Percentiles rank a stretch among this genome's conserved stretches.
Conservation (phyloP, 2,329 filamentous ascomycete genomes). For the Phyllosticta citribraziliensis region DNA sequence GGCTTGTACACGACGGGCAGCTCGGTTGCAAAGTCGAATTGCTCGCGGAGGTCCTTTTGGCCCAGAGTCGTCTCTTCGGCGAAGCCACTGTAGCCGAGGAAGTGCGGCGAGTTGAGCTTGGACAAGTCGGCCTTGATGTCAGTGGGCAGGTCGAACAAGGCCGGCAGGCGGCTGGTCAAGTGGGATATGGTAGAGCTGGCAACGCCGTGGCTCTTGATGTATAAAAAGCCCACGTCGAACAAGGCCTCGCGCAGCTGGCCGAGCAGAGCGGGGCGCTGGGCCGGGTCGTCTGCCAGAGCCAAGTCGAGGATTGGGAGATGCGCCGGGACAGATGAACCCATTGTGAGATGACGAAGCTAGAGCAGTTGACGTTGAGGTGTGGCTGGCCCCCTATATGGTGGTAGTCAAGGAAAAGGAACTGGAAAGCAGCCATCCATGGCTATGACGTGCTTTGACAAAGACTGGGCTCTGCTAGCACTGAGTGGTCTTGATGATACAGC, state of each 20-base stretch:
- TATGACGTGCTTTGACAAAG: neutral
- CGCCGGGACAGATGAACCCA: neutral
- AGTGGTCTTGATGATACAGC: neutral
- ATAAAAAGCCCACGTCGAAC: constrained; percentile 45
- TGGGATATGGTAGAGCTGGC: constrained; percentile 24
- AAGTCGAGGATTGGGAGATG: constrained; percentile 43
- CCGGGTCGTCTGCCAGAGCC: constrained; percentile 30
- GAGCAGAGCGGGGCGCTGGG: constrained; percentile 30
- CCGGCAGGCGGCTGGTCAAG: constrained; percentile 34
- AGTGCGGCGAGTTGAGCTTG: constrained; percentile 47
- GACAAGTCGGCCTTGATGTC: constrained; percentile 33
- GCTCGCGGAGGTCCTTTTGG: constrained; percentile 43
- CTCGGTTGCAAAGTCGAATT: constrained; percentile 52
- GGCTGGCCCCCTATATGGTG: neutral
- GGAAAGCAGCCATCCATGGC: neutral
- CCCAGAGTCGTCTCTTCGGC: constrained; percentile 49
- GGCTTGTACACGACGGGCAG: constrained; percentile 29
- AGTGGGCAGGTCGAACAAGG: constrained; percentile 34
- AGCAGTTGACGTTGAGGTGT: neutral
- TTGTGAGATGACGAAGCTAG: neutral
- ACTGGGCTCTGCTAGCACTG: neutral
- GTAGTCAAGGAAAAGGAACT: neutral
- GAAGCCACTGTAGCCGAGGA: constrained; percentile 48
- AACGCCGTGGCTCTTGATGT: constrained; percentile 43
- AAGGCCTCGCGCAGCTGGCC: constrained; percentile 37